phyloP scores from a whole-genome alignment of 345 rosid species.

The Corchorus capsularis region DNA sequence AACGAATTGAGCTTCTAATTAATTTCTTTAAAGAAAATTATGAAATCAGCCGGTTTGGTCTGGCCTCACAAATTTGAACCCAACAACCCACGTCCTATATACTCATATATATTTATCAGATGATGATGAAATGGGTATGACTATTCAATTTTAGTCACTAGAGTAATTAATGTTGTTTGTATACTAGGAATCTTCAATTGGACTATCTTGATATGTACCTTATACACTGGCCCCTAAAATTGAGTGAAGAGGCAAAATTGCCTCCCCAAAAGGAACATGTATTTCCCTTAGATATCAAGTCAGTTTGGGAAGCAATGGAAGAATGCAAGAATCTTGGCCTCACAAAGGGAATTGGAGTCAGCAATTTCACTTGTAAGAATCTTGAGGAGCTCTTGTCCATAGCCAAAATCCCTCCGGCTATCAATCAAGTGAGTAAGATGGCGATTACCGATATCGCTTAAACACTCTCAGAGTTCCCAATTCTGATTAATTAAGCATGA shows the following conservation, averaged over 20 bases:
- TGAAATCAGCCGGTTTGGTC: too few species aligned
- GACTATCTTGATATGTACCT: slow-evolving; percentile 40
- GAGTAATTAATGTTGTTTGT: background rate
- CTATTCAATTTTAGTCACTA: background rate
- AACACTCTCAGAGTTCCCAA: too few species aligned
- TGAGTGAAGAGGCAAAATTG: slow-evolving; percentile 17
- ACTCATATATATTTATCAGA: too few species aligned
- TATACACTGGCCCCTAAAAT: slow-evolving; percentile 34
- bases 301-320: slow-evolving; percentile 46
- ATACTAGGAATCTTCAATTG: slow-evolving; percentile 31
- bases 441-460: too few species aligned
- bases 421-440: slow-evolving; percentile 30
- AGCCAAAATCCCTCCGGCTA: slow-evolving; percentile 39
- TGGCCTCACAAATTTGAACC: too few species aligned
- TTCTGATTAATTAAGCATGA: too few species aligned
- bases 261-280: slow-evolving; percentile 24
- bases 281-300: slow-evolving; percentile 26
- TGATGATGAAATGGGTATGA: too few species aligned
- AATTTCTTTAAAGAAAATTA: too few species aligned
- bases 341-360: slow-evolving; percentile 33
- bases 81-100: too few species aligned
- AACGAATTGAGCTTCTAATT: too few species aligned
- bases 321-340: slow-evolving; percentile 32
- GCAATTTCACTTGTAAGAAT: slow-evolving; percentile 40
- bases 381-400: slow-evolving; percentile 28